Base-by-base conservation (phyloP, 2,329 filamentous ascomycete genomes). In the Exophiala xenobiotica region DNA sequence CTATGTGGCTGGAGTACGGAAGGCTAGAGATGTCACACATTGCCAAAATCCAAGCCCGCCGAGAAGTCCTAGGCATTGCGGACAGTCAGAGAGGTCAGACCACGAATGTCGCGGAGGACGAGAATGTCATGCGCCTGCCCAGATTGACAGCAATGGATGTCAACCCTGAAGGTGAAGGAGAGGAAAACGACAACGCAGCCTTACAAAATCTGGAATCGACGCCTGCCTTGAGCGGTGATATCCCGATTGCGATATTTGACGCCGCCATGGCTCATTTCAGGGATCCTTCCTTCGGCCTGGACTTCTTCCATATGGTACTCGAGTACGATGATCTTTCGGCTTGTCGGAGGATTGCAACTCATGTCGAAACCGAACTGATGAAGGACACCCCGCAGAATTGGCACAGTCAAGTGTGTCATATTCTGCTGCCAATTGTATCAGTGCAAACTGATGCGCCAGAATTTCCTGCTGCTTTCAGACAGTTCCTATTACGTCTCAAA, bases 1-100 rank as follows among this genome's bases (percentile, higher is more conserved):
- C 77, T 14, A 69, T 99, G 45, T 99, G 92, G 90, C 67, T 95
- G 26, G 89, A 96, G 71, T 97, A 96, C 67, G 87, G 88, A 6
- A 86, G 88, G 65, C 79, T 92, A 64, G 93, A 99, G 76, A 90
- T 96, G 83, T 86, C 93, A 57, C 97, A 95, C 77, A 77, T 97
- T 49, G 83, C 81, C 45, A 90, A 88, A 72, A 83, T 97, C 64
- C 83, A 88, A 52, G 82, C 82, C 54, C 82, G 90, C 67, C 83
- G 85, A 69, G 78, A 78, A 61, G 81, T 88, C 48, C 66, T 88
- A 50, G 85, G 84, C 3, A 67, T 88, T 51, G 82, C 51, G n/a
- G 39, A 85, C 58, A 60, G 72, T 65, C 40, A 65, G 64, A 40
- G 4, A 64, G 44, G 66, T 22, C 7, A 63, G 24, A 59, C 55